These are phyloP conservation scores for baker's yeast (Saccharomyces cerevisiae) DNA, from an alignment of 805 yeast species.

Conservation along the genomic window DNA sequence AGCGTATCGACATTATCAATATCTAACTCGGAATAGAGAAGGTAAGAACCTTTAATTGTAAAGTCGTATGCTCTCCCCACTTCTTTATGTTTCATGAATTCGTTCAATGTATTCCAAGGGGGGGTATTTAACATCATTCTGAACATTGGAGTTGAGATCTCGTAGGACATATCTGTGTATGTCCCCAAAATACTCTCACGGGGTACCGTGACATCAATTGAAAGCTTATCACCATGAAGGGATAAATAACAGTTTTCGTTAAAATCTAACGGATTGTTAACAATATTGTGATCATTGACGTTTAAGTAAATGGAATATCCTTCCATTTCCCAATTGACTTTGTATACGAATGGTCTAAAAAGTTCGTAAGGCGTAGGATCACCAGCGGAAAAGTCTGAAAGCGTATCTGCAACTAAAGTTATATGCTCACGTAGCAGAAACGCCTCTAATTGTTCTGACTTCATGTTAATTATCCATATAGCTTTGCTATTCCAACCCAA, in stretches of 20 bases:
- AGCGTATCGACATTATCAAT: slow-evolving; percentile 64
- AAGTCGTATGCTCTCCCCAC: slow-evolving; percentile 66
- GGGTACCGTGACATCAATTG: slow-evolving; percentile 48
- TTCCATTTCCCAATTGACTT: slow-evolving; percentile 51
- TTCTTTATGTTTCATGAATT: slow-evolving; percentile 53
- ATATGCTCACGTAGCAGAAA: slow-evolving; percentile 80
- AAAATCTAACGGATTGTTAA: slow-evolving; percentile 81
- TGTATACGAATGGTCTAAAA: slow-evolving; percentile 65
- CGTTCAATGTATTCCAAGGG: slow-evolving; percentile 81
- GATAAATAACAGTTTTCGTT: slow-evolving; percentile 71
- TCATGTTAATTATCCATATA: slow-evolving; percentile 54
- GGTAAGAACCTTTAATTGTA: slow-evolving; percentile 54
- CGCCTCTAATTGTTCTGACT: slow-evolving; percentile 44
- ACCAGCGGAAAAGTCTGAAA: slow-evolving; percentile 71
- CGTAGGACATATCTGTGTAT: slow-evolving; percentile 44
- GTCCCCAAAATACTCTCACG: slow-evolving; percentile 44
- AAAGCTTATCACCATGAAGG: slow-evolving; percentile 54
- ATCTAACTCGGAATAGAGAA: slow-evolving; percentile 50
- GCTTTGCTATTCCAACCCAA: slow-evolving; percentile 75
- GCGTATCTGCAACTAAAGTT: slow-evolving; percentile 59
- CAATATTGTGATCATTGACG: slow-evolving; percentile 79
- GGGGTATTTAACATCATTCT: slow-evolving; percentile 68
- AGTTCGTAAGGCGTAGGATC: slow-evolving; percentile 62
- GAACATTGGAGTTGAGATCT: slow-evolving; percentile 48
- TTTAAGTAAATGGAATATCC: slow-evolving; percentile 59